phyloP scores from a whole-genome alignment of 306 rosid genomes.

The Inga laurina region DNA sequence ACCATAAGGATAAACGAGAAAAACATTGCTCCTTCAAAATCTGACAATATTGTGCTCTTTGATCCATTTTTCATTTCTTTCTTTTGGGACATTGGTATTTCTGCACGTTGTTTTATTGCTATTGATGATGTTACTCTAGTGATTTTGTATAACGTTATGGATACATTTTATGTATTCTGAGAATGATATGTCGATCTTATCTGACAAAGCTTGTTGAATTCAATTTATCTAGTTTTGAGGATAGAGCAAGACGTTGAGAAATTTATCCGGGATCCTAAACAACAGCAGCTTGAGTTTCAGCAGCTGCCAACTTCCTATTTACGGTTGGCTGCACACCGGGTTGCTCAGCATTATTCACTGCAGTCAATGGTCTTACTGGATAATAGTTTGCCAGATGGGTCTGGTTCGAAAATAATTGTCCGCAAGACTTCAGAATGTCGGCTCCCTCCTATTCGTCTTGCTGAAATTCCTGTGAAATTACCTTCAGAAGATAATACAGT shows the following conservation, averaged over 20 bases:
- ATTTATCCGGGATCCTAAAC: constrained; percentile 79
- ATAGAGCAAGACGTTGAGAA: constrained; percentile 97
- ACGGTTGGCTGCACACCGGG: constrained; percentile 96
- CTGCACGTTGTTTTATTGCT: neutral
- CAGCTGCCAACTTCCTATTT: constrained; percentile 97
- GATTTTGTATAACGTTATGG: neutral
- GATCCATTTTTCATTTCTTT: neutral
- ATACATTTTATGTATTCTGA: neutral
- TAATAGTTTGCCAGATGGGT: constrained; percentile 81
- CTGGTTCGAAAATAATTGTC: constrained; percentile 92
- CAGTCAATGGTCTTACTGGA: constrained; percentile 96
- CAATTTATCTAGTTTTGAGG: constrained; percentile 70
- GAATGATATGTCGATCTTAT: constrained; percentile 4
- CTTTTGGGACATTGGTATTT: neutral
- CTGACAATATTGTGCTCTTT: neutral
- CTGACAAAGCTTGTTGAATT: neutral
- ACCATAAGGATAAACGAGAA: neutral
- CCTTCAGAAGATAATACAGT: constrained; percentile 62
- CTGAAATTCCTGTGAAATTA: constrained; percentile 80
- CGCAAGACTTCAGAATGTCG: constrained; percentile 80
- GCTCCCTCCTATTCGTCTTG: constrained; percentile 80
- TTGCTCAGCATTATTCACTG: constrained; percentile 91
- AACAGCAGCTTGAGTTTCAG: constrained; percentile 89
- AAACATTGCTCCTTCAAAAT: neutral
- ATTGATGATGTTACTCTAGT: constrained; percentile 14